Conservation (phyloP, 441 rosid genomes). For the Erysimum pusillum region DNA sequence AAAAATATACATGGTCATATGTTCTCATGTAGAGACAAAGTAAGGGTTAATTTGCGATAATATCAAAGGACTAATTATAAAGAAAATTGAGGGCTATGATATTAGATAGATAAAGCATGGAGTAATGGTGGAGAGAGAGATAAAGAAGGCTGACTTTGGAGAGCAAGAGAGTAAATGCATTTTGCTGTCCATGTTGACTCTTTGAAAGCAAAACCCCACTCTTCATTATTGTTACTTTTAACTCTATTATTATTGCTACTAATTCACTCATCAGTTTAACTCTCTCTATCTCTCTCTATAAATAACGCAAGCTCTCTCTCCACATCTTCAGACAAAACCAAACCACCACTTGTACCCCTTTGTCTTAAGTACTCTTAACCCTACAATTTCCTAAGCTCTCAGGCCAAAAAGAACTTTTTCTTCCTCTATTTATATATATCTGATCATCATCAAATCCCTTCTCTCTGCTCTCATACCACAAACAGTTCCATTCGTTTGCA, state of each 20-base stretch:
- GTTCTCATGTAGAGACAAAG: conserved; percentile 14
- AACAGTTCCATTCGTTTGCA: too few relatives aligned
- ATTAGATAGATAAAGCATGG: conserved; percentile 35
- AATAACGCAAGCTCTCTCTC: conserved; percentile 36
- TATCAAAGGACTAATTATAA: background rate
- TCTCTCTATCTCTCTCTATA: conserved; percentile 42
- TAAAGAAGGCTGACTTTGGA: conserved; percentile 64
- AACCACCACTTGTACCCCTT: conserved; percentile 32
- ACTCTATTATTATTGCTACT: conserved; percentile 27
- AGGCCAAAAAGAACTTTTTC: too few relatives aligned
- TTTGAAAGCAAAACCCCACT: conserved; percentile 46
- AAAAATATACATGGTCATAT: background rate
- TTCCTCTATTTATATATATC: too few relatives aligned
- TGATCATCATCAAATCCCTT: too few relatives aligned
- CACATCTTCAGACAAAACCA: conserved; percentile 34
- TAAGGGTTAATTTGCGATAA: background rate
- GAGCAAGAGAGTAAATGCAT: conserved; percentile 69
- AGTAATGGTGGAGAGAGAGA: conserved; percentile 18
- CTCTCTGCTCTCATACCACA: too few relatives aligned
- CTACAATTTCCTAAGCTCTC: too few relatives aligned
- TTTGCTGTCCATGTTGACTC: conserved; percentile 75
- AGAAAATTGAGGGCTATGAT: conserved; percentile 1
- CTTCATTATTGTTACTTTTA: conserved; percentile 39
- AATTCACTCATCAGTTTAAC: conserved; percentile 28
- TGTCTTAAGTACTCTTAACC: conserved; percentile 37